Evolutionary conservation across 164 flowering plant species (phyloP).

Genomic region (Magnolia sinica): DNA sequence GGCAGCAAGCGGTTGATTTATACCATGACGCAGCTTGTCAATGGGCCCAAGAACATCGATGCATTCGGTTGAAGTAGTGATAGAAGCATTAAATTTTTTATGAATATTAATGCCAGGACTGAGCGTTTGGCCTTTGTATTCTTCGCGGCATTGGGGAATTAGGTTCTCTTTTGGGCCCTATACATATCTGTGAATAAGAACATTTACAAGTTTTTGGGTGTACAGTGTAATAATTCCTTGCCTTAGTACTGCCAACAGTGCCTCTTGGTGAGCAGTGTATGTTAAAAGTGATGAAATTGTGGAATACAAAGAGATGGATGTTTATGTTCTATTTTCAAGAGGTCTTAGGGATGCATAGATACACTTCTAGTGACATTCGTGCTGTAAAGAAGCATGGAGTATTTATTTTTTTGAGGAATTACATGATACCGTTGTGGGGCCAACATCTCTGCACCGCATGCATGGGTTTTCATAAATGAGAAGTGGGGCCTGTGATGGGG

Average conservation of each 20-base stretch:
- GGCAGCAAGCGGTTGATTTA: constrained; percentile 1
- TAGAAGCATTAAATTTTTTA: not conserved
- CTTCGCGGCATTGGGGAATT: not conserved
- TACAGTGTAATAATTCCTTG: constrained; percentile 17
- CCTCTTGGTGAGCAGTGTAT: not conserved
- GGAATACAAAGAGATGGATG: constrained; percentile 5
- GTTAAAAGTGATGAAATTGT: not conserved
- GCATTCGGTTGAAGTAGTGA: not conserved
- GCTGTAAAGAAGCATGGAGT: no score
- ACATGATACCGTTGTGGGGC: no score
- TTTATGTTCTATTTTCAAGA: not conserved
- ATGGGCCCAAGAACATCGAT: constrained; percentile 1
- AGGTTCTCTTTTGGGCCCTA: constrained; percentile 1
- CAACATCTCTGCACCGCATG: no score
- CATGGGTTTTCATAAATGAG: no score
- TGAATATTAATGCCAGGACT: constrained; percentile 9
- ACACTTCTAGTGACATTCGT: no score
- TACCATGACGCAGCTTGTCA: constrained; percentile 7
- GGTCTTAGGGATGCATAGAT: no score
- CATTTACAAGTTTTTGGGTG: constrained; percentile 13
- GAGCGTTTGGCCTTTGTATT: not conserved
- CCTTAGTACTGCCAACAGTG: not conserved
- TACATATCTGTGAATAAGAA: constrained; percentile 20
- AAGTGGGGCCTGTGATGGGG: no score
- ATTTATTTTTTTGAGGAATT: no score